A percentile compares a stretch with the other conserved stretches of the same genome.
These are phyloP conservation scores for Ogataea trehaloabstinens DNA, from an alignment of 805 yeast species.

Conservation along the genomic window DNA sequence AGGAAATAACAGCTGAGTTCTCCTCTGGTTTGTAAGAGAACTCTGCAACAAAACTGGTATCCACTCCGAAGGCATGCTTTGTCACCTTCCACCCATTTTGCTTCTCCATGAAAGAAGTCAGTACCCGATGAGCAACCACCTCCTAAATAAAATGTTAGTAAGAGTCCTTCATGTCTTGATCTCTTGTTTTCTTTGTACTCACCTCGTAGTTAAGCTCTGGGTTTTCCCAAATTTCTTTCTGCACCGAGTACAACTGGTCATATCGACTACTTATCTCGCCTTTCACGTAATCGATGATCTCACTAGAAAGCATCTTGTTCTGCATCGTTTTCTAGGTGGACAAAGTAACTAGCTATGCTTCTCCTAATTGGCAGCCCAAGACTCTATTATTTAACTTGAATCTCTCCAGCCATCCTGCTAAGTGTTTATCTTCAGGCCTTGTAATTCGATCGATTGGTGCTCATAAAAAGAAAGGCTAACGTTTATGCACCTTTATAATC, in stretches of 20 bases:
- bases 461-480: too few species aligned
- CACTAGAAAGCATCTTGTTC: too few species aligned
- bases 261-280: slow-evolving; percentile 4
- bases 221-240: slow-evolving; percentile 20
- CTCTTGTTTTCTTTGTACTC: not conserved
- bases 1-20: slow-evolving; percentile 19
- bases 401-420: too few species aligned
- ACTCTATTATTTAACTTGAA: too few species aligned
- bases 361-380: too few species aligned
- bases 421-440: too few species aligned
- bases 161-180: not conserved
- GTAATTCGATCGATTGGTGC: too few species aligned
- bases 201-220: slow-evolving; percentile 21
- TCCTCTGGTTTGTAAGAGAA: slow-evolving; percentile 11
- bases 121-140: slow-evolving; percentile 23
- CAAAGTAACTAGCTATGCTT: too few species aligned
- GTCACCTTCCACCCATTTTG: slow-evolving; percentile 27
- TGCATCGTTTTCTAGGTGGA: too few species aligned
- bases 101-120: slow-evolving; percentile 21
- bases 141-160: slow-evolving; percentile 15
- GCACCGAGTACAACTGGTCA: slow-evolving; percentile 11
- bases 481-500: too few species aligned
- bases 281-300: slow-evolving; percentile 11
- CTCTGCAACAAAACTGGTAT: slow-evolving; percentile 23
- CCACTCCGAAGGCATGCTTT: slow-evolving; percentile 24